Evolutionary conservation across 305 asterid species (phyloP).

Genomic region (Petunia hybrid): DNA sequence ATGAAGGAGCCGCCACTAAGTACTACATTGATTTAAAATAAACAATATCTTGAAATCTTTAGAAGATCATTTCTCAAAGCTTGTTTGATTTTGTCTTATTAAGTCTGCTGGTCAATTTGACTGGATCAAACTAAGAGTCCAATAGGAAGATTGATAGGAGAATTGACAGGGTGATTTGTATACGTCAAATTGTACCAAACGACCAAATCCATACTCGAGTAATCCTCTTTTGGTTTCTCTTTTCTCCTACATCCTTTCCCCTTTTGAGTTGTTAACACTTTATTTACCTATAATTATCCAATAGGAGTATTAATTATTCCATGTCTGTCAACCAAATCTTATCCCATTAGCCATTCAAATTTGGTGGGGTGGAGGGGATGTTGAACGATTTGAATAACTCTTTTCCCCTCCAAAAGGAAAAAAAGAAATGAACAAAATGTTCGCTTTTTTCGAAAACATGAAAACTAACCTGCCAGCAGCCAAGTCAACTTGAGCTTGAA

Average conservation of each 20-base stretch:
- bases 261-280: slow-evolving; percentile 17
- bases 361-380: not conserved
- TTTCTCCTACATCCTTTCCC: not conserved
- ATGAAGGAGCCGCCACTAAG: not conserved
- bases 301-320: not conserved
- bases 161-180: not conserved
- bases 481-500: slow-evolving; percentile 77
- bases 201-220: slow-evolving; percentile 17
- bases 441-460: not conserved
- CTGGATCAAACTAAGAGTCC: not conserved
- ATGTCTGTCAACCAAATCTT: not conserved
- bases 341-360: not conserved
- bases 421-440: not conserved
- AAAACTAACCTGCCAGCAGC: slow-evolving; percentile 74
- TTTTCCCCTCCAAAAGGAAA: not conserved
- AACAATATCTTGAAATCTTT: not conserved
- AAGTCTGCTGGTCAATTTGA: not conserved
- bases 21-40: not conserved
- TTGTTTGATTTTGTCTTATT: not conserved
- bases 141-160: not conserved
- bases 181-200: slow-evolving; percentile 15
- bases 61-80: not conserved
- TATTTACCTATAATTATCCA: not conserved
- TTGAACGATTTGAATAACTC: slow-evolving; percentile 4
- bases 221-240: slow-evolving; percentile 2